Evolutionary conservation across 192 early-diverging fungal genomes (phyloP).

Genomic region (Cladochytrium replicatum): DNA sequence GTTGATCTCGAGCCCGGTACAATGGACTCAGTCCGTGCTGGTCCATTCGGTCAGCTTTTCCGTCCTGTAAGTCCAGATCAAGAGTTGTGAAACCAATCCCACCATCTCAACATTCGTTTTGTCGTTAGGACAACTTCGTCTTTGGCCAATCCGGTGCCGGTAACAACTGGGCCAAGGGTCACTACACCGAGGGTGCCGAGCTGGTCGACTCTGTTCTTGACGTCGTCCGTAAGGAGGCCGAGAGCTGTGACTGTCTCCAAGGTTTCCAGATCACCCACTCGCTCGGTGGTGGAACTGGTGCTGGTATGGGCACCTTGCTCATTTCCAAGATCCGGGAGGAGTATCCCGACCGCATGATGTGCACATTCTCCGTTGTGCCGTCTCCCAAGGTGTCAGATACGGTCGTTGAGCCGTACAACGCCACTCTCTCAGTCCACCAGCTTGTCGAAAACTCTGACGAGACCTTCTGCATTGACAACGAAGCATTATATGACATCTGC

Average conservation of each 20-base stretch:
- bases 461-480: slow-evolving; percentile 98
- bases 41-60: slow-evolving; percentile 81
- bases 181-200: slow-evolving; percentile 98
- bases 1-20: slow-evolving; percentile 97
- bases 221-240: slow-evolving; percentile 93
- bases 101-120: no score
- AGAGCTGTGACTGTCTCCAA: slow-evolving; percentile 92
- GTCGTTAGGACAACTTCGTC: slow-evolving; percentile 76
- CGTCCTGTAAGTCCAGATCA: slow-evolving; percentile 51
- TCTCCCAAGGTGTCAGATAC: slow-evolving; percentile 98
- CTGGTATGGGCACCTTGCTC: slow-evolving; percentile 91
- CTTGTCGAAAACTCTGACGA: slow-evolving; percentile 97
- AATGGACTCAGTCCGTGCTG: slow-evolving; percentile 79
- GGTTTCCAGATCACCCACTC: slow-evolving; percentile 98
- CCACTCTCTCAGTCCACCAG: slow-evolving; percentile 94
- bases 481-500: slow-evolving; percentile 97
- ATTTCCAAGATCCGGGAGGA: slow-evolving; percentile 97
- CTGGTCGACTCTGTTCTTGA: slow-evolving; percentile 91
- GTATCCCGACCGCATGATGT: slow-evolving; percentile 98
- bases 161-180: slow-evolving; percentile 98
- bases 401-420: slow-evolving; percentile 98
- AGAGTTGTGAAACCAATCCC: no score
- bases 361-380: slow-evolving; percentile 92
- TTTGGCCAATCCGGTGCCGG: slow-evolving; percentile 93
- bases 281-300: slow-evolving; percentile 93